A percentile compares a stretch with the other conserved stretches of the same genome.
Conservation (phyloP, 2,329 filamentous ascomycete genomes). For the Podosphaera fusca region DNA sequence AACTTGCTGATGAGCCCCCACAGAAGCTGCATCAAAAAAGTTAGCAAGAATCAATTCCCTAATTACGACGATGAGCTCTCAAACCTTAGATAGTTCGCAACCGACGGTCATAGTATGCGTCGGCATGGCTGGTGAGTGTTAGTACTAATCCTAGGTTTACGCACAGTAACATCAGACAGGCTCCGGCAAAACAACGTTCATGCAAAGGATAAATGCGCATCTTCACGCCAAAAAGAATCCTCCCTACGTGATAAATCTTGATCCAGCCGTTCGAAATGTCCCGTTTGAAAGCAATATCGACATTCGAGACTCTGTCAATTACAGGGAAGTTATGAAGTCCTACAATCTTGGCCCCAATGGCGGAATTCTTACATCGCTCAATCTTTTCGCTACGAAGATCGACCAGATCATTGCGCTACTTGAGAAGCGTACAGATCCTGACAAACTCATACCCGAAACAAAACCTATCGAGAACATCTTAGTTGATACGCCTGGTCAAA, state of each 20-base stretch:
- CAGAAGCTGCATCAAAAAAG: no score
- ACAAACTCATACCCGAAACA: constrained; percentile 32
- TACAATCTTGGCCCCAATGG: constrained; percentile 96
- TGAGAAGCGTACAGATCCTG: constrained; percentile 61
- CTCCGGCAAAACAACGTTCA: constrained; percentile 98
- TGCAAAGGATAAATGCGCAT: constrained; percentile 91
- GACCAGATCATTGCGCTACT: constrained; percentile 79
- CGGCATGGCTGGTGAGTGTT: constrained; percentile 62
- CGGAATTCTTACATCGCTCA: constrained; percentile 83
- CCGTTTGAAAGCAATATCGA: constrained; percentile 97
- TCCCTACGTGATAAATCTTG: constrained; percentile 91
- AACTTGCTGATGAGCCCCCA: no score
- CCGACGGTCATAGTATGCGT: constrained; percentile 73
- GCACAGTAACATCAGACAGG: constrained; percentile 23
- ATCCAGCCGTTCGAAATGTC: constrained; percentile 78
- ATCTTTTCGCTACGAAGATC: constrained; percentile 93
- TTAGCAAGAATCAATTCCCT: background rate
- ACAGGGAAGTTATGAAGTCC: constrained; percentile 98
- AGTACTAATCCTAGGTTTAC: background rate
- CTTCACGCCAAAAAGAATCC: constrained; percentile 59
- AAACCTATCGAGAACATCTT: constrained; percentile 61
- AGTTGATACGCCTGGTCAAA: constrained; percentile 90
- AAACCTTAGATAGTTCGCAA: constrained; percentile 5
- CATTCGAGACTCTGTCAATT: constrained; percentile 96
- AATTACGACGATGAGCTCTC: constrained; percentile 19